Evolutionary conservation across 2,329 filamentous ascomycete species (phyloP).

Genomic region (Xylariaceae sp.): DNA sequence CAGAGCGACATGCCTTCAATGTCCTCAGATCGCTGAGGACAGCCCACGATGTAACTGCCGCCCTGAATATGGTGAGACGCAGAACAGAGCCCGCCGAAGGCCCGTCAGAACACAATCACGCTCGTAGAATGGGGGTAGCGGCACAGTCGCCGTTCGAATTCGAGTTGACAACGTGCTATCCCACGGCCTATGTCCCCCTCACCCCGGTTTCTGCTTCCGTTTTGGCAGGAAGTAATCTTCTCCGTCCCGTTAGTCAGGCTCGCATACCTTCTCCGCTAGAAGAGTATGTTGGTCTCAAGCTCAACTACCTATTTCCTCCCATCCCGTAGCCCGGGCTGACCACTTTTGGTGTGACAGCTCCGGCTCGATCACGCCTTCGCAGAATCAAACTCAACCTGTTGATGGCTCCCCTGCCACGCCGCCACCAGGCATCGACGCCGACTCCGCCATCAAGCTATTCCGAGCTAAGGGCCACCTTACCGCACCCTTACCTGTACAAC

Average conservation of each 20-base stretch:
- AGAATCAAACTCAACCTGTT: too few relatives aligned
- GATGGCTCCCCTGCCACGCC: too few relatives aligned
- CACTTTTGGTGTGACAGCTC: too few relatives aligned
- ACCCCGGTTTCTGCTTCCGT: not conserved
- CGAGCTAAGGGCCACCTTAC: constrained; percentile 12
- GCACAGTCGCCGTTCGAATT: not conserved
- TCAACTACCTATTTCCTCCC: not conserved
- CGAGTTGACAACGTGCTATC: not conserved
- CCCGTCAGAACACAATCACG: not conserved
- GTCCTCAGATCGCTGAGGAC: not conserved
- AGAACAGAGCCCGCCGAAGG: not conserved
- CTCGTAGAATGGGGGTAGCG: not conserved
- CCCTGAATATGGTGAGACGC: not conserved
- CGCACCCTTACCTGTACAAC: not conserved
- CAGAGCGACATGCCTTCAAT: not conserved
- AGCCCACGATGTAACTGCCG: not conserved
- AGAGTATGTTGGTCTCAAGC: not conserved
- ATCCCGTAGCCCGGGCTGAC: too few relatives aligned
- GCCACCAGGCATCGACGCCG: not conserved
- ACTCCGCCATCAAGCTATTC: constrained; percentile 15
- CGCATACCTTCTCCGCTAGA: not conserved
- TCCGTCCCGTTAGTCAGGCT: constrained; percentile 8
- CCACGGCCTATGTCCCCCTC: not conserved
- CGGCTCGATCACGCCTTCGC: too few relatives aligned
- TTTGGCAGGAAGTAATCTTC: constrained; percentile 17